These are phyloP conservation scores for Stipa capillata DNA, from an alignment of 176 grass and related monocot species.

Conservation along the genomic window DNA sequence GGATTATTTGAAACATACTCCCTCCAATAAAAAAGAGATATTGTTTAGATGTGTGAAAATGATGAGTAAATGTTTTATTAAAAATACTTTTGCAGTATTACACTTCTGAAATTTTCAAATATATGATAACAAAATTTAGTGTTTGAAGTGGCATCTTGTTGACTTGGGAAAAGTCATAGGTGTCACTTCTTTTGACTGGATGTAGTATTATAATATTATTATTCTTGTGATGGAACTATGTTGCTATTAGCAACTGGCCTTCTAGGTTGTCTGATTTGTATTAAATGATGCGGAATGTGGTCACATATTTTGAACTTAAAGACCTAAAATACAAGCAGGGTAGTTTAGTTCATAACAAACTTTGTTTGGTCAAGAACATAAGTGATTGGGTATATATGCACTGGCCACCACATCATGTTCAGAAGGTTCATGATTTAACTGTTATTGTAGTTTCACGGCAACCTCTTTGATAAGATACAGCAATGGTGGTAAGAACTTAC, in stretches of 20 bases:
- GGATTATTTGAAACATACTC: neutral
- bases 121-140: neutral
- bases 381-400: neutral
- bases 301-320: neutral
- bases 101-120: neutral
- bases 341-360: neutral
- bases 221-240: neutral
- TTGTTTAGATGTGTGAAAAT: neutral
- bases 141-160: neutral
- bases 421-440: neutral
- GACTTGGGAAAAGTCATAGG: neutral
- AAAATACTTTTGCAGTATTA: neutral
- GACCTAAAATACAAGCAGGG: neutral
- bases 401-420: neutral
- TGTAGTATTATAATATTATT: neutral
- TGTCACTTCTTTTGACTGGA: neutral
- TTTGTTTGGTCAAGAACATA: neutral
- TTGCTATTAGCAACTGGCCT: neutral
- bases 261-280: neutral
- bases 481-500: neutral
- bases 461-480: neutral
- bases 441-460: neutral
- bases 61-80: neutral
- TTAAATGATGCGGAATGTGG: neutral
- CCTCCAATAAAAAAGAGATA: neutral